A percentile compares a stretch with the other conserved stretches of the same genome.
Evolutionary conservation across 176 grass and related monocot species (phyloP).

Genomic region (Aegilops longissima): DNA sequence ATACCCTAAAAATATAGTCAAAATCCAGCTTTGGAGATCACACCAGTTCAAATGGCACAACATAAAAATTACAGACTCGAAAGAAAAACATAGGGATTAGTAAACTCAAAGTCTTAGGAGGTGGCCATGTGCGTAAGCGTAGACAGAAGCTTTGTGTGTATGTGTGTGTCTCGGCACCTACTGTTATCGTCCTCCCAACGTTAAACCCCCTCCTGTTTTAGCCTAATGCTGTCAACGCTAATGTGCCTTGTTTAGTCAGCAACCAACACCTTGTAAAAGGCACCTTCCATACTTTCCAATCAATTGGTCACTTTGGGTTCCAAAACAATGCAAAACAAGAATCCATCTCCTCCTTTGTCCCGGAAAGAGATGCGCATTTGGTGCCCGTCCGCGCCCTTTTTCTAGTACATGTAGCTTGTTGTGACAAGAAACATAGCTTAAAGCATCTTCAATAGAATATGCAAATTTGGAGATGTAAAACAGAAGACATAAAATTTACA

Average conservation of each 20-base stretch:
- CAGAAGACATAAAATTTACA: too few species aligned
- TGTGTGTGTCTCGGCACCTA: background rate
- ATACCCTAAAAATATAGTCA: too few species aligned
- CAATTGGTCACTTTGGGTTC: background rate
- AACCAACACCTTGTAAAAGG: constrained; percentile 28
- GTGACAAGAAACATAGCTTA: constrained; percentile 19
- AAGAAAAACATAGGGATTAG: background rate
- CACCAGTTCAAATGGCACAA: background rate
- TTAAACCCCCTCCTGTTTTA: background rate
- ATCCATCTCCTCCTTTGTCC: constrained; percentile 18
- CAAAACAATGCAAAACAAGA: constrained; percentile 32
- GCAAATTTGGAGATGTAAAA: too few species aligned
- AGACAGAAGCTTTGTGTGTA: background rate
- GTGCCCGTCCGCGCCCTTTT: constrained; percentile 17
- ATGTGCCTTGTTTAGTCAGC: constrained; percentile 38
- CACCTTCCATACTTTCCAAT: constrained; percentile 28
- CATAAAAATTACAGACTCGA: background rate
- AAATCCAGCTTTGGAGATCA: too few species aligned
- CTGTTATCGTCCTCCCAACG: background rate
- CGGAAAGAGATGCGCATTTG: constrained; percentile 36
- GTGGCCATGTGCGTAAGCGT: background rate
- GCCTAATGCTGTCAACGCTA: constrained; percentile 21
- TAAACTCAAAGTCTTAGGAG: background rate
- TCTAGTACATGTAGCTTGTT: background rate
- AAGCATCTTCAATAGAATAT: background rate